Evolutionary conservation across 2,329 filamentous ascomycete species (phyloP), one percentile per base, ranked within the genome.

Genomic region (Colletotrichum tofieldiae): DNA sequence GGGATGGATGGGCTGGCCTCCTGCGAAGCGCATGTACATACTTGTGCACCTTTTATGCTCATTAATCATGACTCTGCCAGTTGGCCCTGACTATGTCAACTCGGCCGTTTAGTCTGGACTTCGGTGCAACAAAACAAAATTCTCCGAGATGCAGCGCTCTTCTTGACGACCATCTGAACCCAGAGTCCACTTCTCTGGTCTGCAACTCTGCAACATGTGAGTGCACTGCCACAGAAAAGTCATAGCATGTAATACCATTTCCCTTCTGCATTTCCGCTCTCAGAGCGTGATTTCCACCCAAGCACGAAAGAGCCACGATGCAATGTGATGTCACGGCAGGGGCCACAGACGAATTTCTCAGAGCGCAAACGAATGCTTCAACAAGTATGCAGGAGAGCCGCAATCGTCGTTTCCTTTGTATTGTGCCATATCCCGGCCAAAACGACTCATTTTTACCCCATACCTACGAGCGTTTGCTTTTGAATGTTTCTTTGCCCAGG

Each of bases 301-400:
- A 54, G 39, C 47, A 47, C 23, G 29, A 43, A 29, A 12, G 55
- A 60, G 20, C n/a, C n/a, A n/a, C 20, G 26, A 35, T 41, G 56
- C 39, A 9, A 16, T 35, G 49, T 71, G 63, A 67, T 71, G 67
- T 71, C 67, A 71, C 49, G 1, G 52, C 51, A 39, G 51, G 8
- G 16, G 20, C 41, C 35, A 26, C 63, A 37, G 67, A 37, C 63
- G 14, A 35, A 49, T 61, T 3, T 6, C 56, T 26, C 55, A 47
- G 52, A 71, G 63, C 67, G 63, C 63, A 56, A 54, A 39, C 58
- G 6, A 5, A 20, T 5, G 16, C 67, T 60, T 37, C 61, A 41
- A n/a, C 61, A 41, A n/a, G 16, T 45, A 5, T 65, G 61, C 61
- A 60, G 59, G n/a, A n/a, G 39, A 32, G 11, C 51, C 59, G 18